Evolutionary conservation across 2,329 filamentous ascomycete species (phyloP).

Genomic region (Tolypocladium amazonense): DNA sequence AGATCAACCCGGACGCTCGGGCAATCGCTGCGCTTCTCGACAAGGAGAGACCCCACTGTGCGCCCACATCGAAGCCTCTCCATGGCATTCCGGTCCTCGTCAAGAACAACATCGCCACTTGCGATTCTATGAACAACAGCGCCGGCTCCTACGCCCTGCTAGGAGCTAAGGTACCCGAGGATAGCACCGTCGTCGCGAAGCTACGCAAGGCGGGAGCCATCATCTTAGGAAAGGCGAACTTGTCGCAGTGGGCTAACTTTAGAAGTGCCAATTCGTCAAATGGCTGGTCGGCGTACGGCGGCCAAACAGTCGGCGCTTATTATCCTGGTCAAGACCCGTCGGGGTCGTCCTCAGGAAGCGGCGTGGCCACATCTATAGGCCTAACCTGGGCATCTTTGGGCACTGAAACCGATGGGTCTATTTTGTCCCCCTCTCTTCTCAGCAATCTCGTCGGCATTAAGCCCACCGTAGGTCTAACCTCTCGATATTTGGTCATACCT

Average conservation of each 20-base stretch:
- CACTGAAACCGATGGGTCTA: constrained; percentile 47
- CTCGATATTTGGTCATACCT: constrained; percentile 52
- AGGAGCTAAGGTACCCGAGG: constrained; percentile 42
- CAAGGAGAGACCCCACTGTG: constrained; percentile 12
- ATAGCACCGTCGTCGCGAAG: constrained; percentile 49
- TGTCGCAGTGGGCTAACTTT: constrained; percentile 56
- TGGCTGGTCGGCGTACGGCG: constrained; percentile 58
- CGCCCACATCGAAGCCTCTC: constrained; percentile 31
- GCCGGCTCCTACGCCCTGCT: constrained; percentile 53
- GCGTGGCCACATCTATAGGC: constrained; percentile 33
- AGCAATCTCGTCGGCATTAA: constrained; percentile 59
- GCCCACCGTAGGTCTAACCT: constrained; percentile 55
- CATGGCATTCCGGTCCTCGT: constrained; percentile 56
- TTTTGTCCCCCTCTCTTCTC: constrained; percentile 38
- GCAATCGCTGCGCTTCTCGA: constrained; percentile 26
- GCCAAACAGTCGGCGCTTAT: constrained; percentile 52
- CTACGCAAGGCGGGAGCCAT: constrained; percentile 50
- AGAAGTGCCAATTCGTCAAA: constrained; percentile 46
- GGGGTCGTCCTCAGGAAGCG: constrained; percentile 53
- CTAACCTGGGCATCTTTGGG: constrained; percentile 5
- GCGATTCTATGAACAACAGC: constrained; percentile 51
- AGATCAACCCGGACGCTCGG: constrained; percentile 27
- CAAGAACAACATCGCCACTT: constrained; percentile 58
- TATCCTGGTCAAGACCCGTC: constrained; percentile 49
- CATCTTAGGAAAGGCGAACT: constrained; percentile 55